Evolutionary conservation across 2,329 filamentous ascomycete species (phyloP), one percentile per base, ranked within the genome.

Genomic region (Cladosporium sp.): DNA sequence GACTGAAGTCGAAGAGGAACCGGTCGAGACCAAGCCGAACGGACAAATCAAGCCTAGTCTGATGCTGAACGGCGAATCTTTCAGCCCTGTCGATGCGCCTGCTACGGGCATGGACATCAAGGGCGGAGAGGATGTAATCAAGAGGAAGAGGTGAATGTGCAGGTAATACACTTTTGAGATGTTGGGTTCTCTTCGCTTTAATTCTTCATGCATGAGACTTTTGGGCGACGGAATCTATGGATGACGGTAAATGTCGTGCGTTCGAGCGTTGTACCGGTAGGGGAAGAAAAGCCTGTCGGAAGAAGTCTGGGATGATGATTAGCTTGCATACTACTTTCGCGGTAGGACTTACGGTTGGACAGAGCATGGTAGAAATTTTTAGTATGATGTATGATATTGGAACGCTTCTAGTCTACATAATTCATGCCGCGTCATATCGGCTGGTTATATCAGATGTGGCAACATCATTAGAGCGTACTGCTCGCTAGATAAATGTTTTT

Each of bases 1-100:
- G 49, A 85, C 86, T 34, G 73, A 78, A 6, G 70, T 74, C 51
- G 72, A 65, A 66, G 34, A 12, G 37, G 51, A 38, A 36, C 20
- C 22, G 7, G 37, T n/a, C 12, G 39, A 51, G 20, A 37, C 17
- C 11, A 61, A 59, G 17, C 55, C 47, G 9, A 56, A 58, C 20
- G 45, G 54, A 34, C 42, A 54, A n/a, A 38, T 49, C n/a, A 59
- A 58, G 34, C 64, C 64, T 19, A 60, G 58, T 12, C 51, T 66
- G 8, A 55, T 58, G 36, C 20, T 66, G 6, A 66, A 66, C 19
- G 63, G 64, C 3, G 59, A 63, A 51, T 60, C 61, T 9, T 42
- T 61, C 20, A 60, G 52, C 22, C 52, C 49, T 14, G 58, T 62
- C n/a, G 60, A 64, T 47, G 60, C 63, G 15, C 54, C 42, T 17